Percentiles rank a stretch among this genome's conserved stretches.
Evolutionary conservation across 805 yeast genomes (phyloP).

Genomic region (Barnettozyma sp.): DNA sequence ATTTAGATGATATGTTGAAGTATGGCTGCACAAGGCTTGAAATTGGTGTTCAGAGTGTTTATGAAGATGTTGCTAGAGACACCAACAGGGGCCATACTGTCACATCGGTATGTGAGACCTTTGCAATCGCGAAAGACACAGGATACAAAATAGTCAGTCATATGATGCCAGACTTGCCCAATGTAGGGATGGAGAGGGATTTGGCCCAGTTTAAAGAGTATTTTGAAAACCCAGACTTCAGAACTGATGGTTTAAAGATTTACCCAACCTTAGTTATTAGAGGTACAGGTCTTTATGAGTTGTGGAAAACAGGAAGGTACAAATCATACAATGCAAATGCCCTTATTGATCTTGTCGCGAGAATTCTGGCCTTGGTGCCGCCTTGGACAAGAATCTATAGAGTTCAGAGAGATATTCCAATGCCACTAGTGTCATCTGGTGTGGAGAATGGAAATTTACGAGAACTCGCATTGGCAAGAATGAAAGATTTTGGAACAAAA

Average conservation of each 20-base stretch:
- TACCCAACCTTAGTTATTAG: constrained; percentile 95
- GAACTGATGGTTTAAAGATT: constrained; percentile 93
- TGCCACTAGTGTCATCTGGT: constrained; percentile 97
- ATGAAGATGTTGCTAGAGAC: constrained; percentile 97
- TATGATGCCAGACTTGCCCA: constrained; percentile 99
- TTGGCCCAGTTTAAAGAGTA: constrained; percentile 93
- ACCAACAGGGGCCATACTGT: constrained; percentile 98
- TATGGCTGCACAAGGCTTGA: constrained; percentile 97
- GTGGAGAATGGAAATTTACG: constrained; percentile 96
- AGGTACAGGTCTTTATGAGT: constrained; percentile 94
- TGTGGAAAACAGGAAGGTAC: constrained; percentile 95
- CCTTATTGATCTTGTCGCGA: constrained; percentile 87
- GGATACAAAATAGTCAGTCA: constrained; percentile 97
- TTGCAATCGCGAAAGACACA: constrained; percentile 93
- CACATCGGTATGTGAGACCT: constrained; percentile 90
- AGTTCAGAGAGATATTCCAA: constrained; percentile 97
- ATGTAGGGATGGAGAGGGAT: constrained; percentile 98
- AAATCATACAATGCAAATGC: constrained; percentile 93
- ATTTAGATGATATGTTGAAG: constrained; percentile 87
- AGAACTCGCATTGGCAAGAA: constrained; percentile 91
- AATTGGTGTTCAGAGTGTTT: constrained; percentile 94
- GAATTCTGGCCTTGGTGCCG: constrained; percentile 92
- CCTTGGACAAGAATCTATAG: constrained; percentile 99
- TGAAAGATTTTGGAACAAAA: constrained; percentile 95
- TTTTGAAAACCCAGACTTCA: constrained; percentile 92